A percentile compares a stretch with the other conserved stretches of the same genome.
phyloP scores from a whole-genome alignment of 2,329 filamentous ascomycete genomes.

The Parascedosporium putredinis region DNA sequence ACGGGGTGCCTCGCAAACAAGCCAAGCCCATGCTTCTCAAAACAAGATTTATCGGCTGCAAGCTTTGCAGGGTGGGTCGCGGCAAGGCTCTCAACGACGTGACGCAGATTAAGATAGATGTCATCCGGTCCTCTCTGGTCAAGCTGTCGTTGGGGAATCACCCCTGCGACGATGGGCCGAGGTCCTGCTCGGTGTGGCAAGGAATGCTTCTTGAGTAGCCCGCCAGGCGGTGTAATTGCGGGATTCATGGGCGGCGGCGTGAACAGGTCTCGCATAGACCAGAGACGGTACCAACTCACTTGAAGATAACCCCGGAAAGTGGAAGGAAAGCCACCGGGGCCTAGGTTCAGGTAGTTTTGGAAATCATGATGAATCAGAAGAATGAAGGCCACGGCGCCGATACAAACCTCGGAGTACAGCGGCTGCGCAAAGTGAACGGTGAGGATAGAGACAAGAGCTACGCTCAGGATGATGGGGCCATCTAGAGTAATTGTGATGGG shows the following conservation, averaged over 20 bases:
- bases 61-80: conserved; percentile 34
- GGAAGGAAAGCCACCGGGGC: conserved; percentile 69
- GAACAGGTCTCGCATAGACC: conserved; percentile 63
- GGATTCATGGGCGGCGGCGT: conserved; percentile 36
- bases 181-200: conserved; percentile 53
- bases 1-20: conserved; percentile 59
- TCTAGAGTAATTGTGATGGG: conserved; percentile 44
- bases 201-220: conserved; percentile 41
- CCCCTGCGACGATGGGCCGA: conserved; percentile 59
- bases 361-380: conserved; percentile 60
- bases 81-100: conserved; percentile 41
- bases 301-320: conserved; percentile 64
- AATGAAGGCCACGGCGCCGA: conserved; percentile 36
- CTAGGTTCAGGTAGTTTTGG: conserved; percentile 62
- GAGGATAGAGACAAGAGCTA: conserved; percentile 35
- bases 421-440: conserved; percentile 41
- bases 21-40: conserved; percentile 73
- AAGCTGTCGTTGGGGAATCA: conserved; percentile 72
- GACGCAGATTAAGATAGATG: conserved; percentile 45
- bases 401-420: conserved; percentile 35
- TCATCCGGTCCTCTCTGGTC: conserved; percentile 49
- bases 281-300: conserved; percentile 61
- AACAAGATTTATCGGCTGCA: conserved; percentile 58
- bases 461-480: conserved; percentile 34
- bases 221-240: conserved; percentile 37